Conservation (phyloP, 2,329 filamentous ascomycete species). For the Lecanicillium sp. region DNA sequence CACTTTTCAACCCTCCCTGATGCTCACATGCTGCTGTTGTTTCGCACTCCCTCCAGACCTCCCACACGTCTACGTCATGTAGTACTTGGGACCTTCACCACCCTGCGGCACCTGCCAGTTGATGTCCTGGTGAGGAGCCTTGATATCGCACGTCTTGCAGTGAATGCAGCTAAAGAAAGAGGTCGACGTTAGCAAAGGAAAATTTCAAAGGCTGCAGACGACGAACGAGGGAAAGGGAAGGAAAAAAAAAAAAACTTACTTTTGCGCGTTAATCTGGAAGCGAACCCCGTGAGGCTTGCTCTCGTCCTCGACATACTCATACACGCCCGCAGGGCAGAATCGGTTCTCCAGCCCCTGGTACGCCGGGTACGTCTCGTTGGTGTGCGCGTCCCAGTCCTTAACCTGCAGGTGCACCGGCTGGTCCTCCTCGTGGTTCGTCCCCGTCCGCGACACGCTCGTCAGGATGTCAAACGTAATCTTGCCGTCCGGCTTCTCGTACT, state of each 20-base stretch:
- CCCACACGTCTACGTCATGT: constrained; percentile 49
- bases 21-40: too few relatives aligned
- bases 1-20: too few relatives aligned
- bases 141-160: constrained; percentile 99
- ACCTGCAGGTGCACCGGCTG: constrained; percentile 96
- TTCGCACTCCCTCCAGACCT: not conserved
- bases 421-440: constrained; percentile 98
- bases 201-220: constrained; percentile 11
- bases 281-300: constrained; percentile 80
- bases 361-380: constrained; percentile 71
- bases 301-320: constrained; percentile 94
- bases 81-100: constrained; percentile 70
- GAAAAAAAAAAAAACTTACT: constrained; percentile 55
- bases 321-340: constrained; percentile 95
- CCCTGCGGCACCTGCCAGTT: constrained; percentile 95
- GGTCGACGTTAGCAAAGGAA: constrained; percentile 2
- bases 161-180: constrained; percentile 72
- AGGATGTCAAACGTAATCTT: constrained; percentile 94
- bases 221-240: not conserved
- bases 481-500: constrained; percentile 94
- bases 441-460: constrained; percentile 89
- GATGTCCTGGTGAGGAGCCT: constrained; percentile 93
- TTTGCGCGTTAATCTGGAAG: constrained; percentile 97
- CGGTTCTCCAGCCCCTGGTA: constrained; percentile 93
- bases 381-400: constrained; percentile 89